phyloP scores from a whole-genome alignment of 2,329 filamentous ascomycete genomes.

The Aureobasidium namibiae region DNA sequence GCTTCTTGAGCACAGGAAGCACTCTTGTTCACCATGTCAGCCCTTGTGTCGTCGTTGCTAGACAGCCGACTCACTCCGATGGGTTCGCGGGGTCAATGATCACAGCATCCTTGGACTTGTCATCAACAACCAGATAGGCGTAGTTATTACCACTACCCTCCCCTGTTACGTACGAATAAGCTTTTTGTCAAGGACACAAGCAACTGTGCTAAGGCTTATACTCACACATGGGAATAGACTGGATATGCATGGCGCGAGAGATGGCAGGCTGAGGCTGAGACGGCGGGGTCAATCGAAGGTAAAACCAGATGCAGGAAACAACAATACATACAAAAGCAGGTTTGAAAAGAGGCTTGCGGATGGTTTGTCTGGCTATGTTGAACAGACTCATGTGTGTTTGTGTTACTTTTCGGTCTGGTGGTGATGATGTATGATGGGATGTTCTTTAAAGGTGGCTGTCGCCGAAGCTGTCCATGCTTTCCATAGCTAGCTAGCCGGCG shows the following conservation, averaged over 20 bases:
- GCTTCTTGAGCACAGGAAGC: conserved; percentile 60
- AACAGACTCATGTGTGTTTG: conserved; percentile 13
- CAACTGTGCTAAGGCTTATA: background rate
- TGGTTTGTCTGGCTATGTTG: conserved; percentile 3
- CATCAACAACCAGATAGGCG: conserved; percentile 55
- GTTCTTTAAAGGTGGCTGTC: background rate
- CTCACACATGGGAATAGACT: conserved; percentile 84
- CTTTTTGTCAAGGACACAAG: background rate
- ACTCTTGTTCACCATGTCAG: conserved; percentile 44
- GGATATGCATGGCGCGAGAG: conserved; percentile 62
- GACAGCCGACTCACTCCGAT: conserved; percentile 51
- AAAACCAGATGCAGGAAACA: background rate
- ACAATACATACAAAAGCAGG: conserved; percentile 2
- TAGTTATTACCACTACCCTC: conserved; percentile 74
- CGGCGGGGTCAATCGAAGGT: conserved; percentile 12
- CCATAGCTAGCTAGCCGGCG: background rate
- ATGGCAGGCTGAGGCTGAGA: conserved; percentile 8
- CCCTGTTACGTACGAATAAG: conserved; percentile 44
- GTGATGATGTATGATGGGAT: background rate
- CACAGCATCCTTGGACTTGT: conserved; percentile 42
- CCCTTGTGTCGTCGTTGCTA: background rate
- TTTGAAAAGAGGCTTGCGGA: conserved; percentile 3
- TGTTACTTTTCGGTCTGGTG: background rate
- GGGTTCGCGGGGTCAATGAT: conserved; percentile 77
- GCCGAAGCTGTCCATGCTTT: background rate